phyloP scores from a whole-genome alignment of 495 filamentous ascomycete species.

The Aspergillus indologenus region DNA sequence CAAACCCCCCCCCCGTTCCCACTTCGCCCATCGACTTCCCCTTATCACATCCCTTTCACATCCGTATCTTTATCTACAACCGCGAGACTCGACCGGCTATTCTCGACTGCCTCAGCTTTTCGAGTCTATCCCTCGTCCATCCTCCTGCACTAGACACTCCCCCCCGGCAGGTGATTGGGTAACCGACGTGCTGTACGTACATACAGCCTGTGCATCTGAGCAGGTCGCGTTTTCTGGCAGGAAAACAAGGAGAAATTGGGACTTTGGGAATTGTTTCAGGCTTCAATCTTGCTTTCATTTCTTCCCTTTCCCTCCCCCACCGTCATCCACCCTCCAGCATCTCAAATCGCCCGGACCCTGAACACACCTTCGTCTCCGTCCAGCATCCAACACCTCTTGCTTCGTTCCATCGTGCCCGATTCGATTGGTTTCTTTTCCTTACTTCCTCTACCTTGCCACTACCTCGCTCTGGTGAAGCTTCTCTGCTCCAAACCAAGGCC shows the following conservation, averaged over 20 bases:
- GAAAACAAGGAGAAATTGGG: conserved; percentile 17
- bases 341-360: conserved; percentile 23
- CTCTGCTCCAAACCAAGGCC: conserved; percentile 23
- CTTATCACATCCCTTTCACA: conserved; percentile 12
- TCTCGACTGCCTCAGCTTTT: conserved; percentile 7
- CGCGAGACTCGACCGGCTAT: background rate
- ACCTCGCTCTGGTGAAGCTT: conserved; percentile 22
- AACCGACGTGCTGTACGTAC: conserved; percentile 12
- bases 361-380: conserved; percentile 18
- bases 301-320: conserved; percentile 14
- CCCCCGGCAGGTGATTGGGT: conserved; percentile 1
- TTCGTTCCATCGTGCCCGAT: conserved; percentile 26
- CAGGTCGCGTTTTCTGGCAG: conserved; percentile 20
- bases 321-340: conserved; percentile 21
- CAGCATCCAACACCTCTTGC: conserved; percentile 23
- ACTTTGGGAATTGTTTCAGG: conserved; percentile 16
- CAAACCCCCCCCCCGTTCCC: conserved; percentile 15
- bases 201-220: conserved; percentile 8
- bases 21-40: conserved; percentile 15
- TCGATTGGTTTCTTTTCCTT: conserved; percentile 22
- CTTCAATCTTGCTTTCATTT: conserved; percentile 17
- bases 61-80: conserved; percentile 1
- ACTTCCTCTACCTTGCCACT: conserved; percentile 21
- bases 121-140: background rate
- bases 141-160: conserved; percentile 3